Evolutionary conservation across 202 grass and related monocot species (phyloP).

Genomic region (Panicum virgatum): DNA sequence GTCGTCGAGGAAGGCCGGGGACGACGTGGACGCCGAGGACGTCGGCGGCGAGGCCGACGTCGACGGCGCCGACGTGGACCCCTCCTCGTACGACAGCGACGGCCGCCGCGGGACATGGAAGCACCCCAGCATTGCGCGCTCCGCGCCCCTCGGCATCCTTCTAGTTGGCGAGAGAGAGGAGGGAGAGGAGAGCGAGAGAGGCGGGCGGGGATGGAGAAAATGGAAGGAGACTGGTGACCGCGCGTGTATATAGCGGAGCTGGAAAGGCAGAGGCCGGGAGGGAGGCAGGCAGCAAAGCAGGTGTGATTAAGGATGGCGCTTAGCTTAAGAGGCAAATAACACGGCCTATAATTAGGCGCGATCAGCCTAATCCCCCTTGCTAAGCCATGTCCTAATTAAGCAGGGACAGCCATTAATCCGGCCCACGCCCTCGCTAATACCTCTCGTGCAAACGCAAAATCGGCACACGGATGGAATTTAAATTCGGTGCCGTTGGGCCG

Average conservation of each 20-base stretch:
- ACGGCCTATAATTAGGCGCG: constrained; percentile 23
- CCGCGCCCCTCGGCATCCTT: constrained; percentile 23
- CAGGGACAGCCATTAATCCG: not conserved
- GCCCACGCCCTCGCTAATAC: not conserved
- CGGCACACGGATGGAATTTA: not conserved
- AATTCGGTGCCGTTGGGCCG: constrained; percentile 10
- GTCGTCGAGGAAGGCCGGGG: constrained; percentile 51
- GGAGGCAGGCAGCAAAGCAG: not conserved
- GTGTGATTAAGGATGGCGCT: constrained; percentile 5
- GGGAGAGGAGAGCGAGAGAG: too few relatives aligned
- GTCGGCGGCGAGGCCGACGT: constrained; percentile 42
- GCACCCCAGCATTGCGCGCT: constrained; percentile 62
- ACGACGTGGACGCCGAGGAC: constrained; percentile 44
- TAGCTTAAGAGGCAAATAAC: not conserved
- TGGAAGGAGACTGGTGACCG: constrained; percentile 26
- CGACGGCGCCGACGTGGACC: constrained; percentile 33
- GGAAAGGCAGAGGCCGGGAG: not conserved
- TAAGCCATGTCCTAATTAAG: constrained; percentile 16
- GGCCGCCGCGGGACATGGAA: constrained; percentile 45
- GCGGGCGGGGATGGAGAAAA: not conserved
- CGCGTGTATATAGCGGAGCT: constrained; percentile 35
- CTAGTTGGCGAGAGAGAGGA: not conserved
- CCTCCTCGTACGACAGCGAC: constrained; percentile 13
- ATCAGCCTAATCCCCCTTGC: not conserved
- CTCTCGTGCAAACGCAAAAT: not conserved